These are phyloP conservation scores for Rutstroemia sydowiana DNA, from an alignment of 2,329 filamentous ascomycete species.

Conservation along the genomic window DNA sequence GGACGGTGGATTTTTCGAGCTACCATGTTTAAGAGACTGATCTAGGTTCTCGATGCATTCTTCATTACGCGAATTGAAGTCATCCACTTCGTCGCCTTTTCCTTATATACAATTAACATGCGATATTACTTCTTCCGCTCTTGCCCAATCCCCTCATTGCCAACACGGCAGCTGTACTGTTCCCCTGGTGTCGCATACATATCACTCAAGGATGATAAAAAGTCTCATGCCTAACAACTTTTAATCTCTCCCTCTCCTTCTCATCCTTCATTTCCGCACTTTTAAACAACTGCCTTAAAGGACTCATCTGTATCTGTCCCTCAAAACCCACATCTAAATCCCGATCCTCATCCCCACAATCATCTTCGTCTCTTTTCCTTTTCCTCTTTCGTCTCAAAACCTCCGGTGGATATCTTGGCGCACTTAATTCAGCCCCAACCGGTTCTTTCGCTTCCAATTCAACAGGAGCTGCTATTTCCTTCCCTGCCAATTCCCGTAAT, in stretches of 20 bases:
- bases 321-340: conserved; percentile 13
- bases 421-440: conserved; percentile 21
- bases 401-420: too few relatives aligned
- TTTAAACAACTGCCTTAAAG: conserved; percentile 19
- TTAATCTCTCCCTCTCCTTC: conserved; percentile 15
- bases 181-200: too few relatives aligned
- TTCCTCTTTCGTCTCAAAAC: not conserved
- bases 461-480: conserved; percentile 15
- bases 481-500: conserved; percentile 17
- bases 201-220: conserved; percentile 27
- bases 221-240: conserved; percentile 21
- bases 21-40: too few relatives aligned
- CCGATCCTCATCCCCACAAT: not conserved
- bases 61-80: too few relatives aligned
- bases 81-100: too few relatives aligned
- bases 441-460: conserved; percentile 24
- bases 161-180: too few relatives aligned
- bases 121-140: too few relatives aligned
- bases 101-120: too few relatives aligned
- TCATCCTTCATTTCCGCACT: conserved; percentile 19
- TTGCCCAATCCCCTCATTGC: too few relatives aligned
- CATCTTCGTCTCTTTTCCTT: not conserved
- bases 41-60: too few relatives aligned
- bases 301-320: conserved; percentile 19
- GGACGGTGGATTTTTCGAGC: too few relatives aligned